Evolutionary conservation across 1,284 basidiomycete species (phyloP), one percentile per base, ranked within the genome.

Genomic region (Ustilago esculenta): DNA sequence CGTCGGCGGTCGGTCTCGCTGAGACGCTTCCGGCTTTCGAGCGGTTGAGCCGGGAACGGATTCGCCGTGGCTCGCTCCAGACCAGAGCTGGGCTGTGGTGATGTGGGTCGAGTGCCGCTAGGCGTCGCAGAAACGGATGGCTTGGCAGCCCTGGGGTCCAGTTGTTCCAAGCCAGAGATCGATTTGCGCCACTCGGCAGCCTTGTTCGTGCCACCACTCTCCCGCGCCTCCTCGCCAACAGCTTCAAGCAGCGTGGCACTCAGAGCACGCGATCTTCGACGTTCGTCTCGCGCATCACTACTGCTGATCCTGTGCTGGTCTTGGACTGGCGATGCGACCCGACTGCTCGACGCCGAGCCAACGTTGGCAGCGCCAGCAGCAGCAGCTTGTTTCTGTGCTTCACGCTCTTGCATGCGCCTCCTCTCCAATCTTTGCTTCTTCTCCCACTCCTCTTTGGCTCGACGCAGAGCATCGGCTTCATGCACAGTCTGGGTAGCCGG

Each of bases 381-480:
- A 20, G 65, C 50, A 46, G 56, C 54, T 7, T 46, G 41, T 39
- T 57, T 71, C 27, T 67, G 51, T 6, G 45, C 46, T 30, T 73
- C 66, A 8, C 57, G 43, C 30, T 68, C 59, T 30, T 52, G 44
- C 72, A 70, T 71, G 36, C 67, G 43, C 34, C 57, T 57, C 24
- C 55, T 58, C 33, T 73, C 72, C 3, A 33, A 8, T 37, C 34
- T 52, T 30, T 63, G 64, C 54, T 66, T 65, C 23, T 52, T 44
- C 53, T 71, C 64, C 65, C 70, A 75, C 21, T 72, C 72, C 32
- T 65, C 65, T 32, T 64, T 68, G 11, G 70, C 72, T 21, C 33
- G 34, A 9, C 55, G 60, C 42, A 75, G 47, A 29, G 49, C 53
- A 21, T 60, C 69, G 5, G 59, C 65, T 17, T 75, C 72, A 11